Evolutionary conservation across 1,284 basidiomycete species (phyloP), one percentile per base, ranked within the genome.

Genomic region (Malassezia dermatis): DNA sequence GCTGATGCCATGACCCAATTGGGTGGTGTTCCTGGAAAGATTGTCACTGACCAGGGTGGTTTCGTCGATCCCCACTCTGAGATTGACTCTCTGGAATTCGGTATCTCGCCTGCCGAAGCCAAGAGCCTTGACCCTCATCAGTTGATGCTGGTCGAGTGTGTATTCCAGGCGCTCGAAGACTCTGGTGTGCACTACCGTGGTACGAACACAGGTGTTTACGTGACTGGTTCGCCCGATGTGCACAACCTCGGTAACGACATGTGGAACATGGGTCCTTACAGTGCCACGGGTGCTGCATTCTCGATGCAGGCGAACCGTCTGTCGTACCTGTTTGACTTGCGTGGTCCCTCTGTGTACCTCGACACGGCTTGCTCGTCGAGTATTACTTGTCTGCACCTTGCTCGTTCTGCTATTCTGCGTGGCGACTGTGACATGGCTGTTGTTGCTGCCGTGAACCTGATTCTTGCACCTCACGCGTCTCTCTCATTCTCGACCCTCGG

Each of bases 1-100:
- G 55, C 63, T 15, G 61, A 66, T 30, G 53, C 53, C 37, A 63
- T 60, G 26, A 56, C 59, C 15, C 56, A 64, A 47, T 58, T 39
- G 8, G 56, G 56, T 17, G 50, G 51, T 50, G 35, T 58, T 30
- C 59, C 49, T 12, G 51, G 48, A 15, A 61, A 28, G 53, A 35
- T 50, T 13, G 48, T 50, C 15, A 59, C 60, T n/a, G 56, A 58
- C 47, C 48, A 51, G 42, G 60, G 56, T 41, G 51, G 57, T 26
- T 55, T 62, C 31, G 40, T 58, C 34, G 47, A 53, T 13, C 53
- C 44, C 17, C 53, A 53, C 35, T 32, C 56, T 8, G 47, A 51
- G 23, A 51, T 62, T 23, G 60, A 62, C 49, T 24, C 37, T 15
- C 43, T 51, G 15, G 60, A 54, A 30, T 62, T 62, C 30, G 60